Evolutionary conservation across 495 filamentous ascomycete species (phyloP), one percentile per base, ranked within the genome.

Genomic region (Penicillium waksmanii): DNA sequence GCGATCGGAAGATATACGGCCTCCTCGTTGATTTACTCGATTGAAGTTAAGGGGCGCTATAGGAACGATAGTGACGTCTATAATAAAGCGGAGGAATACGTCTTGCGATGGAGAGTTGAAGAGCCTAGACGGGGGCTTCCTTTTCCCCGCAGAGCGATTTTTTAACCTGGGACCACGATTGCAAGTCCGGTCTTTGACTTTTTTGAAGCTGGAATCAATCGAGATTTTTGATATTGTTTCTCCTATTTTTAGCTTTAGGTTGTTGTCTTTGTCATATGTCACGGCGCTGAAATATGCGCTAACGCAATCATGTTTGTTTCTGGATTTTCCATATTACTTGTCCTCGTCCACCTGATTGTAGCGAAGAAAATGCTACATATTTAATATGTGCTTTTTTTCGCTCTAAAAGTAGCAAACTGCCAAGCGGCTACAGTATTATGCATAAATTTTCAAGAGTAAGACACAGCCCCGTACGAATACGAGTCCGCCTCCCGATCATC

Each of bases 381-480:
- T 23, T 23, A 31, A 5, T 1, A 31, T 31, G 27, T 6, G 6
- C 8, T 9, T 31, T 31, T 31, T 9, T 31, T 4, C 27, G 8
- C 27, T 31, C 27, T 31, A 31, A 31, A 31, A 7, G 5, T 31
- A 31, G 27, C 4, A 31, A 31, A 31, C 2, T 31, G 27, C 27
- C 27, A 31, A 31, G 36, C 36, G 36, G 7, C 15, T 12, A 38
- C 11, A 38, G 36, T 4, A n/a, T 38, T 38, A 38, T 38, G 36
- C 36, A 38, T 38, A 38, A 38, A 38, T 4, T n/a, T 38, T 38
- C 12, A 44, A 5, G 27, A 31, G 27, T 44, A 18, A 18, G 15
- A 19, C 42, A 27, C 17, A 48, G 21, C 19, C 21, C 46, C 46
- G n/a, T 25, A 48, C 46, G 46, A 48, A 27, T 48, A 48, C 46